Conservation (phyloP, 2,329 filamentous ascomycete genomes). For the Juglanconis juglandina region DNA sequence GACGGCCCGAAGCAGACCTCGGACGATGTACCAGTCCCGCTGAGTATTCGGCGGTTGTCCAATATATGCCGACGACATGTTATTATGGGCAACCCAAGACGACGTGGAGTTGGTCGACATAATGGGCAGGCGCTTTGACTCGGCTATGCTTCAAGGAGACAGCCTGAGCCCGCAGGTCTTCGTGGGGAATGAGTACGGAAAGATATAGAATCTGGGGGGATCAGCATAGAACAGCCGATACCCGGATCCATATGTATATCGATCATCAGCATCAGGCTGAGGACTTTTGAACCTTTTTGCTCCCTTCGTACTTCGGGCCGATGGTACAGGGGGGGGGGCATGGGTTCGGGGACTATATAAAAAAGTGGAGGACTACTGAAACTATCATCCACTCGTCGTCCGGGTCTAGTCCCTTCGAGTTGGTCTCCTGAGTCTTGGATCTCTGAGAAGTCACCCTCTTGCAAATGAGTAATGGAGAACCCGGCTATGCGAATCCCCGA, state of each 20-base stretch:
- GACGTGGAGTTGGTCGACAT: conserved; percentile 6
- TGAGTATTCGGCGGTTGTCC: conserved; percentile 21
- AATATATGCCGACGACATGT: neutral
- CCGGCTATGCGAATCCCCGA: too few relatives aligned
- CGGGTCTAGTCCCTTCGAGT: neutral
- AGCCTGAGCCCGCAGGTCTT: neutral
- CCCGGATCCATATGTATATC: neutral
- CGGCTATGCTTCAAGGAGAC: neutral
- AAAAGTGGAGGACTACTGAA: neutral
- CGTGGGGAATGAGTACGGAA: neutral
- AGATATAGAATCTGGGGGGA: neutral
- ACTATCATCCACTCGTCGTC: neutral
- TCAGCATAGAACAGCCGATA: neutral
- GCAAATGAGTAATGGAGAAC: neutral
- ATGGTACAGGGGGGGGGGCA: neutral
- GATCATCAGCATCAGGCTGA: neutral
- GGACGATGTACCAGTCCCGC: conserved; percentile 28
- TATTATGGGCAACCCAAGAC: neutral
- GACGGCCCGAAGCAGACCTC: conserved; percentile 23
- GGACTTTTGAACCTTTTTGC: neutral
- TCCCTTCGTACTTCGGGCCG: neutral
- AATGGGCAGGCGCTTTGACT: neutral
- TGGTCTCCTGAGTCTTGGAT: neutral
- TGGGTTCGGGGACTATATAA: neutral
- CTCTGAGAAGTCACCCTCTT: neutral